A percentile compares a stretch with the other conserved stretches of the same genome.
phyloP scores from a whole-genome alignment of 2,329 filamentous ascomycete species.

The Amphichorda felina region DNA sequence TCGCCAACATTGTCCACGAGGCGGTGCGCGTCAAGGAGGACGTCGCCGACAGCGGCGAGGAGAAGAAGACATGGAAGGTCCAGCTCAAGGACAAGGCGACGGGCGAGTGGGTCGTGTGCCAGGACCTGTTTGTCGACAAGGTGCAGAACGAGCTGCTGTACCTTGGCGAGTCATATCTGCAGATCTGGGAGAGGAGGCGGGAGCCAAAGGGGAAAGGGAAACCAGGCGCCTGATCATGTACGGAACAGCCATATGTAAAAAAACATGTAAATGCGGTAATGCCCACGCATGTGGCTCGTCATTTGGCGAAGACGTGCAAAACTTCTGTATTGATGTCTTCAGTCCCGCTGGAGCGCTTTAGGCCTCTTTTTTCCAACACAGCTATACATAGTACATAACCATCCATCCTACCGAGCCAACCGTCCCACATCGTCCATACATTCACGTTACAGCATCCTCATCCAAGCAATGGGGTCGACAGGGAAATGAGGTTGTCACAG shows the following conservation, averaged over 20 bases:
- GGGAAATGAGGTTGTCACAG: neutral
- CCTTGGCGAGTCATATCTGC: conserved; percentile 86
- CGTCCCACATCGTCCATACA: neutral
- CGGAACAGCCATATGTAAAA: too few relatives aligned
- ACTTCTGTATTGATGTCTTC: neutral
- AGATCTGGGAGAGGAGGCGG: conserved; percentile 86
- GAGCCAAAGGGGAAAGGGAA: conserved; percentile 19
- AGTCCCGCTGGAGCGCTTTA: neutral
- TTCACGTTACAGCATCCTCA: neutral
- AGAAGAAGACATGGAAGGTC: conserved; percentile 83
- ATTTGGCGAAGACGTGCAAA: neutral
- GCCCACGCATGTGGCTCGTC: too few relatives aligned
- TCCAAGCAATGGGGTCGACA: neutral
- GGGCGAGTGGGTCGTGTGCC: conserved; percentile 83
- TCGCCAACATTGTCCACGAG: conserved; percentile 88
- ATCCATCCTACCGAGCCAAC: neutral
- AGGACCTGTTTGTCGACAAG: conserved; percentile 87
- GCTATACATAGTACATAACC: neutral
- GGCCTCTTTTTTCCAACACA: neutral
- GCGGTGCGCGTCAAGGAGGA: conserved; percentile 68
- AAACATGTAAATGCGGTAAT: too few relatives aligned
- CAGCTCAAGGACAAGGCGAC: conserved; percentile 74
- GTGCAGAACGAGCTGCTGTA: conserved; percentile 84
- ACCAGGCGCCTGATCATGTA: neutral
- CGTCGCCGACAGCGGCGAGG: conserved; percentile 81